Percentiles rank a stretch among this genome's conserved stretches.
Evolutionary conservation across 495 filamentous ascomycete species (phyloP).

Genomic region (Podospora didyma): DNA sequence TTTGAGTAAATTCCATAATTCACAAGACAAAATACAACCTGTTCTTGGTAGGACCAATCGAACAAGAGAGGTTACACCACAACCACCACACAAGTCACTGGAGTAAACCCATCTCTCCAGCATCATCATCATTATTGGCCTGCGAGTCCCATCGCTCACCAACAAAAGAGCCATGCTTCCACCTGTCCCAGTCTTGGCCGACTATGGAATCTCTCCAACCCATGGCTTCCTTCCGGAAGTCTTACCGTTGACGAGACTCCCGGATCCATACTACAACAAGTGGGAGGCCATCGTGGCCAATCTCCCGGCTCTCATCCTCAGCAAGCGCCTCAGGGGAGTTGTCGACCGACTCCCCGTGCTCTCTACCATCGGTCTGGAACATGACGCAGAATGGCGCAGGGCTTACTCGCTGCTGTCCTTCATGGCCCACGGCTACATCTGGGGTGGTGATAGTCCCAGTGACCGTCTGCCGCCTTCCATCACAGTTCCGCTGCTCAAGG

Average conservation of each 20-base stretch:
- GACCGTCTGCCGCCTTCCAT: slow-evolving; percentile 82
- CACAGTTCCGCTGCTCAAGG: slow-evolving; percentile 73
- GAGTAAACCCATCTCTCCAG: not conserved
- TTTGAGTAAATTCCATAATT: too few species aligned
- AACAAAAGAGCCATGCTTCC: slow-evolving; percentile 78
- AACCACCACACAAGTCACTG: not conserved
- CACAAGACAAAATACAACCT: not conserved
- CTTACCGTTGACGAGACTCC: slow-evolving; percentile 72
- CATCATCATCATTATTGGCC: not conserved
- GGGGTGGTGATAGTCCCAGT: slow-evolving; percentile 79
- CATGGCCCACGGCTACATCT: slow-evolving; percentile 90
- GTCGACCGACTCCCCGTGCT: slow-evolving; percentile 78
- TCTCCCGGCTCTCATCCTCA: slow-evolving; percentile 81
- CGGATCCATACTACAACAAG: slow-evolving; percentile 84
- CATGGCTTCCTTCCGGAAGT: slow-evolving; percentile 86
- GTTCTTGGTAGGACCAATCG: slow-evolving; percentile 12
- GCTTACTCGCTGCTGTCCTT: slow-evolving; percentile 86
- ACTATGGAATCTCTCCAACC: slow-evolving; percentile 83
- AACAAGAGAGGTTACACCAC: slow-evolving; percentile 1
- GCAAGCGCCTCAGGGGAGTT: slow-evolving; percentile 69
- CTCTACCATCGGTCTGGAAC: slow-evolving; percentile 70
- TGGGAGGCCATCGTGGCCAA: slow-evolving; percentile 86
- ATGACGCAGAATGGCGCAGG: slow-evolving; percentile 85
- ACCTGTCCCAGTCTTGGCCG: slow-evolving; percentile 68
- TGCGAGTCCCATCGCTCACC: not conserved